Evolutionary conservation across 2,329 filamentous ascomycete species (phyloP).

Genomic region (Colletotrichum sidae): DNA sequence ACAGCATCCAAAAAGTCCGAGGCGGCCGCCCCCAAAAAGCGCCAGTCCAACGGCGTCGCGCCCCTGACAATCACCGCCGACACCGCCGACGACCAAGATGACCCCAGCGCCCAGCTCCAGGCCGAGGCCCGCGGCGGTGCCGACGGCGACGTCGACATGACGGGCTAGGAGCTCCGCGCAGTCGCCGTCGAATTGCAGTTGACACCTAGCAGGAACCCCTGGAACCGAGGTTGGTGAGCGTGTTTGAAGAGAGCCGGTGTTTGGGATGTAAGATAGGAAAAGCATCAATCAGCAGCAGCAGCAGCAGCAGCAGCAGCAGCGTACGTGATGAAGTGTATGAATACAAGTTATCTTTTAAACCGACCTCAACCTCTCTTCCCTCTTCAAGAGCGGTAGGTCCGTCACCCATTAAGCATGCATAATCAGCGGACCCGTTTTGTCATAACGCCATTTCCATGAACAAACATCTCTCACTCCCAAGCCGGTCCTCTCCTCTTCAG

Average conservation of each 20-base stretch:
- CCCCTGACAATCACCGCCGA: constrained; percentile 3
- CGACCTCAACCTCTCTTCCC: not conserved
- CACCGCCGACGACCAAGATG: constrained; percentile 42
- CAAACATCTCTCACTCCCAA: not conserved
- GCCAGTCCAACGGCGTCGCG: constrained; percentile 38
- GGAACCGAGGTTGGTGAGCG: no score
- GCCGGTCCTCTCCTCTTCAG: not conserved
- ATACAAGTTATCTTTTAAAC: constrained; percentile 3
- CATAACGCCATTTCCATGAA: constrained; percentile 31
- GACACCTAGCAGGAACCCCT: not conserved
- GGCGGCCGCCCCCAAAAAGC: constrained; percentile 46
- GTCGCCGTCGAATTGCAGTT: not conserved
- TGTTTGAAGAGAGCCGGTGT: no score
- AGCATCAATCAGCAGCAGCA: not conserved
- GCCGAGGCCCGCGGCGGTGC: constrained; percentile 64
- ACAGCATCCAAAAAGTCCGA: constrained; percentile 59
- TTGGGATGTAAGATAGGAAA: not conserved
- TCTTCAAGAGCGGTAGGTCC: not conserved
- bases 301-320: not conserved
- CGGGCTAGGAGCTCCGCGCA: constrained; percentile 51
- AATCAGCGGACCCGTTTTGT: constrained; percentile 4
- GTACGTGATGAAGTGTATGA: constrained; percentile 25
- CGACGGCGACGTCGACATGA: constrained; percentile 71
- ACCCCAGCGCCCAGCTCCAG: constrained; percentile 66
- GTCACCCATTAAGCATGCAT: constrained; percentile 1